These are phyloP conservation scores for Talaromyces sp. DNA, from an alignment of 2,329 filamentous ascomycete genomes.

Conservation along the genomic window DNA sequence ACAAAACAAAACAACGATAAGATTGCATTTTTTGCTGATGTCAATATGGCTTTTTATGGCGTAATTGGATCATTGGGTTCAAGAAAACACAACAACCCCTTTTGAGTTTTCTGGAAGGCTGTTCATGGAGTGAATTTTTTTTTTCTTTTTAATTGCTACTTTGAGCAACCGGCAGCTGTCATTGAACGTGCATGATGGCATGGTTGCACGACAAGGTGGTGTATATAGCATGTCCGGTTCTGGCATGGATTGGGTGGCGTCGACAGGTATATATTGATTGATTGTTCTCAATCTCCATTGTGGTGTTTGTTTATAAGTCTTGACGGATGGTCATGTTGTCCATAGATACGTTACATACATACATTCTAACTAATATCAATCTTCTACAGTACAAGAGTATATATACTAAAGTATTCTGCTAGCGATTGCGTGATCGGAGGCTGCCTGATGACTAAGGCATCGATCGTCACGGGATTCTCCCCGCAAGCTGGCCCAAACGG, in stretches of 20 bases:
- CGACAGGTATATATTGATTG: constrained; percentile 13
- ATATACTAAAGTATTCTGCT: no score
- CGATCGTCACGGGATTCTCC: constrained; percentile 22
- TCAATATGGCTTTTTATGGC: background rate
- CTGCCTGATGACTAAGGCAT: background rate
- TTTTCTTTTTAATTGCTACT: background rate
- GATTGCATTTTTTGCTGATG: background rate
- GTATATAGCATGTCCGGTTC: constrained; percentile 1
- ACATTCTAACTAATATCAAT: background rate
- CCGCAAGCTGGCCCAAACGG: constrained; percentile 21
- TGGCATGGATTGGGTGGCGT: background rate
- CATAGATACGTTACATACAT: background rate
- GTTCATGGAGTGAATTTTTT: background rate
- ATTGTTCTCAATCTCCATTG: background rate
- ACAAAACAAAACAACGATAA: background rate
- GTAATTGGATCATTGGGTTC: background rate
- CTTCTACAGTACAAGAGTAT: background rate
- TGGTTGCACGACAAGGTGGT: background rate
- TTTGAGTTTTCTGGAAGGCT: background rate
- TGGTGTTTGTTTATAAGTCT: background rate
- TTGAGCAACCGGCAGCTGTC: background rate
- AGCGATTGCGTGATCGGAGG: background rate
- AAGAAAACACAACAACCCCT: background rate
- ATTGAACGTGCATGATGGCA: background rate
- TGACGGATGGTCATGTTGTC: background rate